Percentiles rank a stretch among this genome's conserved stretches.
phyloP scores from a whole-genome alignment of 495 filamentous ascomycete genomes.

The Pseudoneurospora amorphoporcata region DNA sequence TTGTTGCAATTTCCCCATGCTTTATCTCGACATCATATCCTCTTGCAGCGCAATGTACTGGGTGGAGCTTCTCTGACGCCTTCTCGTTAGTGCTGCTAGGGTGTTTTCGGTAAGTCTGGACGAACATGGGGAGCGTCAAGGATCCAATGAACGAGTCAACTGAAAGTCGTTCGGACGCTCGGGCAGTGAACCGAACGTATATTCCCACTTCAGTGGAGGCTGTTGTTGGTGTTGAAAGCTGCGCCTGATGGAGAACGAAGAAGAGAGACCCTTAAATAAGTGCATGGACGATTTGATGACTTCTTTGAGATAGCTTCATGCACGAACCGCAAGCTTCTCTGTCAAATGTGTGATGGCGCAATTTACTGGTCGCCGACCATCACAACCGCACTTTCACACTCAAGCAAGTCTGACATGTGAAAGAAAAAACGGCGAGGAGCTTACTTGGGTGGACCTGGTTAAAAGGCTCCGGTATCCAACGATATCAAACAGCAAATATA shows the following conservation, averaged over 20 bases:
- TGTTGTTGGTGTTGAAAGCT: too few species aligned
- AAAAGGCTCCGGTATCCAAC: background rate
- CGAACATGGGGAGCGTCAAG: background rate
- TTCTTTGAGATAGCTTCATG: background rate
- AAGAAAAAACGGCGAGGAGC: background rate
- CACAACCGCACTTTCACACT: background rate
- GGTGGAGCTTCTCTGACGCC: background rate
- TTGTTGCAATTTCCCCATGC: background rate
- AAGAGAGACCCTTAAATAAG: background rate
- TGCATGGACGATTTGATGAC: background rate
- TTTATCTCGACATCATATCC: background rate
- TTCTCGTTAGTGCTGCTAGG: background rate
- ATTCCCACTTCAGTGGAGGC: background rate
- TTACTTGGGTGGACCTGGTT: background rate
- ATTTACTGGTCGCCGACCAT: background rate
- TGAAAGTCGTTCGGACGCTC: background rate
- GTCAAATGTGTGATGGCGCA: background rate
- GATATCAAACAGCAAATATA: background rate
- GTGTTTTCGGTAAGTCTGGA: background rate
- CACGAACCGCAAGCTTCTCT: background rate
- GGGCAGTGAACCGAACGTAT: background rate
- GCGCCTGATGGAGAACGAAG: too few species aligned
- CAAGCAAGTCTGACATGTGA: background rate
- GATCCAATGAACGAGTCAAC: background rate
- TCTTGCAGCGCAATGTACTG: background rate